These are phyloP conservation scores for Colletotrichum limetticola DNA, from an alignment of 2,329 filamentous ascomycete genomes.

Conservation along the genomic window DNA sequence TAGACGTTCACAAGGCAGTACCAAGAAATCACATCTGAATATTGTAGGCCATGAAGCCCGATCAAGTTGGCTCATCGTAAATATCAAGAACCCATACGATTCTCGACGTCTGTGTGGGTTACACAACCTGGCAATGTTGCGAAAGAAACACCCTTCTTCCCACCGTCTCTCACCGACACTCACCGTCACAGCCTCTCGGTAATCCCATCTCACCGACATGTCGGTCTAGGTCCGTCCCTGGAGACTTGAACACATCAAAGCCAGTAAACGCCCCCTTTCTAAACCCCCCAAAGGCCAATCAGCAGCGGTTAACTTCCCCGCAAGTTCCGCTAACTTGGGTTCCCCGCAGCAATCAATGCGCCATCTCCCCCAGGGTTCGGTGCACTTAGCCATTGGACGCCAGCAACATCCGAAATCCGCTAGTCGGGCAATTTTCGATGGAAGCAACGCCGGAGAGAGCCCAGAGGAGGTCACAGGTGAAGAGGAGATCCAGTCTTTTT, in stretches of 20 bases:
- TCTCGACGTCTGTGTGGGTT: too few species aligned
- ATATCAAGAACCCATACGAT: accelerated
- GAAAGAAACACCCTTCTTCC: too few species aligned
- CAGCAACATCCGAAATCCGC: neutral
- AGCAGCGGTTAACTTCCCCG: neutral
- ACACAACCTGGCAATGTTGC: too few species aligned
- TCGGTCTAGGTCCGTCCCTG: conserved; percentile 1
- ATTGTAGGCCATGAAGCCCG: too few species aligned
- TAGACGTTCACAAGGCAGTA: too few species aligned
- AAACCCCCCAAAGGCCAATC: conserved; percentile 2
- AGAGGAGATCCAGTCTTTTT: conserved; percentile 11
- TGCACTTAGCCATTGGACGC: neutral
- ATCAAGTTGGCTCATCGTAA: too few species aligned
- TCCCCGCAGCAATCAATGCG: conserved; percentile 27
- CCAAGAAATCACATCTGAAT: too few species aligned
- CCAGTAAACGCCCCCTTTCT: neutral
- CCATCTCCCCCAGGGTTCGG: neutral
- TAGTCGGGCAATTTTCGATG: neutral
- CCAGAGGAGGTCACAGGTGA: neutral
- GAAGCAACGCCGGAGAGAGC: neutral
- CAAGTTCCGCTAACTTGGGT: conserved; percentile 21
- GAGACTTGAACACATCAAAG: neutral
- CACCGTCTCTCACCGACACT: accelerated
- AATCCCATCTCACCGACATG: accelerated
- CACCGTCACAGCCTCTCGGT: neutral